These are phyloP conservation scores for Verticillium alfalfae DNA, from an alignment of 2,329 filamentous ascomycete species.

Conservation along the genomic window DNA sequence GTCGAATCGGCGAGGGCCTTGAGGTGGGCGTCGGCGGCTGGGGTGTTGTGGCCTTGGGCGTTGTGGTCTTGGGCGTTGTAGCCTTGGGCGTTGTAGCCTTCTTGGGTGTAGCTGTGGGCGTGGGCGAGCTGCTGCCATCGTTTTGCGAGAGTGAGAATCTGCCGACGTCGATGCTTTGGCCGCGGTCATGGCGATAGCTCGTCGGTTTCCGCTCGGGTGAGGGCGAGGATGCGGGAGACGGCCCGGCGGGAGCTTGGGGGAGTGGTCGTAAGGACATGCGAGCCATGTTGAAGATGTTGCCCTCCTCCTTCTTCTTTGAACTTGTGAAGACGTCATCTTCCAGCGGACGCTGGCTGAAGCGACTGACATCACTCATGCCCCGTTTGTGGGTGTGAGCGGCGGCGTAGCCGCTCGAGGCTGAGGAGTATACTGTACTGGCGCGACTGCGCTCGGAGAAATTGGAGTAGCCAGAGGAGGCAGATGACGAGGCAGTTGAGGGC, in stretches of 20 bases:
- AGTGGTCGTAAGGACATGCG: conserved; percentile 74
- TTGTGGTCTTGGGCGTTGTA: not conserved
- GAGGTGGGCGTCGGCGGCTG: conserved; percentile 10
- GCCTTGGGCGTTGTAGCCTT: not conserved
- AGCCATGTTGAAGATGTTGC: conserved; percentile 64
- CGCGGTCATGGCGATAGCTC: conserved; percentile 44
- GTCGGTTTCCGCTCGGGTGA: conserved; percentile 27
- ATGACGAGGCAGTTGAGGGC: conserved; percentile 65
- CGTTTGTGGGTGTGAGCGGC: conserved; percentile 57
- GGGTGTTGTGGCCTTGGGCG: not conserved
- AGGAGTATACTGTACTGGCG: conserved; percentile 68
- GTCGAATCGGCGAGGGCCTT: conserved; percentile 37
- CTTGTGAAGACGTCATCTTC: conserved; percentile 15
- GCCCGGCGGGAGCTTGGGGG: conserved; percentile 46
- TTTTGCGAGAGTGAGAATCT: conserved; percentile 44
- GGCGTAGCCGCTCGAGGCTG: conserved; percentile 57
- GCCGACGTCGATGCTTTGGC: conserved; percentile 60
- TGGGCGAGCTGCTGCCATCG: conserved; percentile 32
- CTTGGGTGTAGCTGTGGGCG: not conserved
- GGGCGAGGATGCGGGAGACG: conserved; percentile 15
- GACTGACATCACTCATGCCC: conserved; percentile 67
- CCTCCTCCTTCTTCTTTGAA: conserved; percentile 37
- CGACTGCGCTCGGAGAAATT: conserved; percentile 53
- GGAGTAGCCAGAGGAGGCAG: conserved; percentile 65
- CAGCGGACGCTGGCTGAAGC: conserved; percentile 32